Evolutionary conservation across 306 rosid species (phyloP), one percentile per base, ranked within the genome.

Genomic region (Rosa multiflora): DNA sequence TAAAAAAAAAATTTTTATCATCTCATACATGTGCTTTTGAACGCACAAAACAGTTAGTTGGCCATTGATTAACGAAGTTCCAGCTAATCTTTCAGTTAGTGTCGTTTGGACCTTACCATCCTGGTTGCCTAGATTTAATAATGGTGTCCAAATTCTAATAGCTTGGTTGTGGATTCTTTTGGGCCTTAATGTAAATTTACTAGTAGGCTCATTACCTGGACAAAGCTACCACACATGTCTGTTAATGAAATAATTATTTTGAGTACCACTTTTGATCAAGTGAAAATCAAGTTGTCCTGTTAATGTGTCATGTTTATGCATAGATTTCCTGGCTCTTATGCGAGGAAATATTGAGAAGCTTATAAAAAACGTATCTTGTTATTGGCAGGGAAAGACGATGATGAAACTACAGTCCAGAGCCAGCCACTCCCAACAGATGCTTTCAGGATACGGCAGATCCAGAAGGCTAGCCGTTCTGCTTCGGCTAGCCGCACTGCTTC

Each of bases 371-470:
- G n/a, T 59, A 44, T 59, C 32, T 61, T 55, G 20, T 80, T 26
- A 49, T 46, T 68, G 43, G 70, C 67, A 92, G 99, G 94, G 69
- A 89, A 86, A 84, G 94, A 89, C n/a, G 96, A 95, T n/a, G 92
- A 92, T 67, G 98, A 92, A 71, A 86, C 93, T 35, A 78, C 69
- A 20, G 93, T 95, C 26, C 98, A 92, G 78, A 95, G 99, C 85
- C 98, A 90, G 81, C 96, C 98, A 47, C 83, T 87, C 70, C 98
- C 98, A 15, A 88, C 86, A 70, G 99, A 95, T 81, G 97, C 92
- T 72, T 95, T 95, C 77, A 86, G 94, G 77, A 92, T 95, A 40
- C 83, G 98, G 21, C 98, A 95, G 74, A 86, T 85, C 67, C 99
- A 95, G 80, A 95, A 93, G 81, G 91, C 99, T 70, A 87, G 91